phyloP scores from a whole-genome alignment of 345 rosid genomes.

The Pistacia atlantica region DNA sequence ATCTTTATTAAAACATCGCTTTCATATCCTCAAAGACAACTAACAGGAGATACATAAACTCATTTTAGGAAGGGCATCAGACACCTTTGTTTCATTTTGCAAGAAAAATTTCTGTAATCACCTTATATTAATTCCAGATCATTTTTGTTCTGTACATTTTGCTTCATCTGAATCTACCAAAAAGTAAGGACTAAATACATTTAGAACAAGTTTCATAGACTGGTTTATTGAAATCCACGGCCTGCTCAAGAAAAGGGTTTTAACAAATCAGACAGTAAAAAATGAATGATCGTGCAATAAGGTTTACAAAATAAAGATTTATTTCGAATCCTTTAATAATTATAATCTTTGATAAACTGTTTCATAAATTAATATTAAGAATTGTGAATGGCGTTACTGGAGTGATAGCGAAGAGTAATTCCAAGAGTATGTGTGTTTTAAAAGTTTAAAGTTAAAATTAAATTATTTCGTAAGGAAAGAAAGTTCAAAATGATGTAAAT shows the following conservation, averaged over 20 bases:
- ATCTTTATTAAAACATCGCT: no score
- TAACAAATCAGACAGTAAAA: background rate
- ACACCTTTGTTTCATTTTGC: background rate
- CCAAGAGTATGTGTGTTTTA: no score
- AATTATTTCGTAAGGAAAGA: no score
- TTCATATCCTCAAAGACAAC: no score
- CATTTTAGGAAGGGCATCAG: no score
- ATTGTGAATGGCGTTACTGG: no score
- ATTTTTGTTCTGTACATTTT: background rate
- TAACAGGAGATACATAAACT: background rate
- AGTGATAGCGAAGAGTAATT: no score
- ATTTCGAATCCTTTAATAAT: no score
- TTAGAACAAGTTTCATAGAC: slow-evolving; percentile 64
- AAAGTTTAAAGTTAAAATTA: no score
- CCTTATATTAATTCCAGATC: background rate
- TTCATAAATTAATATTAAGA: no score
- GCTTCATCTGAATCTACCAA: slow-evolving; percentile 34
- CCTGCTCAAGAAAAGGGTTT: slow-evolving; percentile 32
- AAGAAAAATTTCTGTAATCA: background rate
- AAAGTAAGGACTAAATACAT: slow-evolving; percentile 57
- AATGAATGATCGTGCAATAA: background rate
- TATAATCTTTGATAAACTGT: no score
- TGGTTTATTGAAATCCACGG: slow-evolving; percentile 71
- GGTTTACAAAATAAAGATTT: background rate
- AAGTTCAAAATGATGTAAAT: no score